These are phyloP conservation scores for Yamadazyma olivae DNA, from an alignment of 805 yeast genomes.

Conservation along the genomic window DNA sequence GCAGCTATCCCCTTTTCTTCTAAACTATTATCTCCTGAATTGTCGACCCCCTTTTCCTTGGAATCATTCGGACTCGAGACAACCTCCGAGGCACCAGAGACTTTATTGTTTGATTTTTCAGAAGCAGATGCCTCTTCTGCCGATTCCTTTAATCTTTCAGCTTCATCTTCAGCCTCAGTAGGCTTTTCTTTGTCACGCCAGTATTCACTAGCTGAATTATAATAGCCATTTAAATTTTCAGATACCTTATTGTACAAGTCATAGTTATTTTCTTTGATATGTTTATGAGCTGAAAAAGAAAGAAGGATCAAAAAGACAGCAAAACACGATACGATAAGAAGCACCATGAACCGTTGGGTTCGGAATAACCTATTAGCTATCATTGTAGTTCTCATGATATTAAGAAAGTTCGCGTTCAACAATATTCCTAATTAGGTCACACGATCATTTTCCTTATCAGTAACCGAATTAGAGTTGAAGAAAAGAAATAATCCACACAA, in stretches of 20 bases:
- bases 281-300: slow-evolving; percentile 26
- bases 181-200: slow-evolving; percentile 3
- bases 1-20: no score
- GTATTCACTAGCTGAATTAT: slow-evolving; percentile 1
- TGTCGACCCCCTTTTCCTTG: no score
- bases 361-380: slow-evolving; percentile 29
- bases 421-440: no score
- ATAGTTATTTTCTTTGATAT: slow-evolving; percentile 14
- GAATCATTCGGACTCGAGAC: no score
- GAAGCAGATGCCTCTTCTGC: slow-evolving; percentile 6
- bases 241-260: slow-evolving; percentile 10
- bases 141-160: slow-evolving; percentile 1
- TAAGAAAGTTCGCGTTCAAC: no score
- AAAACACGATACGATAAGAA: slow-evolving; percentile 21
- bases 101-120: slow-evolving; percentile 2
- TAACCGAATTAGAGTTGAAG: no score
- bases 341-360: slow-evolving; percentile 26
- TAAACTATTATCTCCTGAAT: no score
- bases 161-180: slow-evolving; percentile 6
- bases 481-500: no score
- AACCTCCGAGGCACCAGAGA: no score
- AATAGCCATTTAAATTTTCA: slow-evolving; percentile 9
- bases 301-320: slow-evolving; percentile 23
- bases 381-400: slow-evolving; percentile 18
- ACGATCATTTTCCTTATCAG: no score